Evolutionary conservation across 768 basidiomycete genomes (phyloP).

Genomic region (Tubosaeta sp.): DNA sequence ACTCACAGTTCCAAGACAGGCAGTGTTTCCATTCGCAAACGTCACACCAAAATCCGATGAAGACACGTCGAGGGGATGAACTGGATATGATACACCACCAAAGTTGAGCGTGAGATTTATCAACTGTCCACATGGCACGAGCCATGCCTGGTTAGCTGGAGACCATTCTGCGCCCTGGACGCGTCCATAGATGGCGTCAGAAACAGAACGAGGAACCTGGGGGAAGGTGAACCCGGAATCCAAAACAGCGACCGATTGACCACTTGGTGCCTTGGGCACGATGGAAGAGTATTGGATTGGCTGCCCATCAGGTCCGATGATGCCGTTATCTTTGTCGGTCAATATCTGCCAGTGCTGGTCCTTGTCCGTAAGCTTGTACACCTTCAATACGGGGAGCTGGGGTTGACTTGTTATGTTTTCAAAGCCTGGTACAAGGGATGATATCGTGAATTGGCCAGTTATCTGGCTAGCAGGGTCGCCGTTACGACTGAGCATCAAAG

Average conservation of each 20-base stretch:
- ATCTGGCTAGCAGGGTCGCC: conserved; percentile 45
- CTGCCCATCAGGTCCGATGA: conserved; percentile 74
- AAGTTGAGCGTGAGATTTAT: conserved; percentile 71
- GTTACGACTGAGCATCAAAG: conserved; percentile 60
- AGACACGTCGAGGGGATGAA: conserved; percentile 71
- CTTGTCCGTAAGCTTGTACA: conserved; percentile 52
- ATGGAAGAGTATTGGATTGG: conserved; percentile 58
- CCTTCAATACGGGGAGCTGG: conserved; percentile 61
- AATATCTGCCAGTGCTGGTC: conserved; percentile 83
- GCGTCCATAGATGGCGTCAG: conserved; percentile 78
- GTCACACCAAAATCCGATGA: conserved; percentile 51
- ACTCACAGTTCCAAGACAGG: conserved; percentile 68
- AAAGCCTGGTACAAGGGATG: conserved; percentile 58
- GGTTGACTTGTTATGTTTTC: conserved; percentile 60
- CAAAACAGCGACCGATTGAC: conserved; percentile 66
- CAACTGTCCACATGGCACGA: conserved; percentile 68
- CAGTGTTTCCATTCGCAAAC: conserved; percentile 43
- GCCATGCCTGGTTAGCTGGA: conserved; percentile 54
- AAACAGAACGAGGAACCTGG: conserved; percentile 69
- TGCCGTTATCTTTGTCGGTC: conserved; percentile 59
- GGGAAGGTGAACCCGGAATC: conserved; percentile 71
- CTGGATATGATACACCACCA: conserved; percentile 61
- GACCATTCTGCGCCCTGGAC: conserved; percentile 71
- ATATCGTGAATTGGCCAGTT: conserved; percentile 66
- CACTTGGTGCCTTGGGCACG: conserved; percentile 61